Evolutionary conservation across 202 grass and related monocot species (phyloP), one percentile per base, ranked within the genome.

Genomic region (Saccharum hybrid): DNA sequence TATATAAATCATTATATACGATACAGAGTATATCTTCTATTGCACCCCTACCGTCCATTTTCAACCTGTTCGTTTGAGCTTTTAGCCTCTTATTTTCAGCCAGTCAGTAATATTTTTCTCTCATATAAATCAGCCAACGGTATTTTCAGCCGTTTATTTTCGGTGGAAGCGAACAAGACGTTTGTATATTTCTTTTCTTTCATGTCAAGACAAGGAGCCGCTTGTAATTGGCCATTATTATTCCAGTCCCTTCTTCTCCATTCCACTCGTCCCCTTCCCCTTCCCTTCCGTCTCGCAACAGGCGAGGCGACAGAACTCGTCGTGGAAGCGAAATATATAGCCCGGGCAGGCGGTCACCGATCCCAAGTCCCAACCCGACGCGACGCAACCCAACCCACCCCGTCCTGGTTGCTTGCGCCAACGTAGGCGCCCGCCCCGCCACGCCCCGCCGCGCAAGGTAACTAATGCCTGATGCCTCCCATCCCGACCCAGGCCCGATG

Each of bases 271-370:
- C 77, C 36, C 72, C 71, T 13, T 46, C 11, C 43, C 34, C 45
- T 16, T 14, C 28, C 63, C 40, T 65, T 23, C 2, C 26, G 65
- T 78, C 41, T 75, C 63, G 65, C 65, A 52, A 37, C 34, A 67
- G 77, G 63, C 63, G 77, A 69, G 46, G 63, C 77, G 19, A 51
- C 41, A 79, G 31, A 40, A 12, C 65, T 57, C 77, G 78, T 59
- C 66, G 65, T 69, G 45, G 46, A 70, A 81, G 78, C 48, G 64
- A 85, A 81, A 88, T 79, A 80, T 80, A 80, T 80, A 88, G 63
- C 71, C 19, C 18, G 52, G 18, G 4, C 48, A 16, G 48, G 48
- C 48, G 54, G 37, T 76, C 71, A 68, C 81, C 82, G 28, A 85
- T 85, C 82, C 87, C 68, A 43, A 71, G n/a, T 36, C 65, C 19